Evolutionary conservation across 176 grass and related monocot species (phyloP), one percentile per base, ranked within the genome.

Genomic region (Alloteropsis semialata): DNA sequence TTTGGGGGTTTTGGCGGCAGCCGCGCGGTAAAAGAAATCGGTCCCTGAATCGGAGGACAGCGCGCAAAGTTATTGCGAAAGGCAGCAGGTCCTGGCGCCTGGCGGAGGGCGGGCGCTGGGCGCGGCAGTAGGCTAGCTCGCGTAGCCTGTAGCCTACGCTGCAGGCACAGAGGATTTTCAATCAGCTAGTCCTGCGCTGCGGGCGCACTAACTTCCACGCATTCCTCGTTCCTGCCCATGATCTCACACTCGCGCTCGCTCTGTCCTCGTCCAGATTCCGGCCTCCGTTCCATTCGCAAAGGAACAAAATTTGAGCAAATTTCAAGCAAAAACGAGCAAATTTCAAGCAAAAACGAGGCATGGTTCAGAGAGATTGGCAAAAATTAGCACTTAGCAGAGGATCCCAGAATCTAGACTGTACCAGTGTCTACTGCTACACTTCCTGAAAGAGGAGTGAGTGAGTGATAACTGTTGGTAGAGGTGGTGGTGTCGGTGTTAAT

Each of bases 1-100:
- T n/a, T n/a, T n/a, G n/a, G n/a, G n/a, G n/a, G n/a, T 84, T 65
- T 37, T 81, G 46, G 84, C 58, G 36, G 77, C 72, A 77, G 80
- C 17, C 72, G 14, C 42, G 30, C 56, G 55, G 86, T 83, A 59
- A 78, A 77, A 67, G 34, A 39, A 48, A 15, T 14, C 9, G n/a
- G 65, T 44, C 34, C 65, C 64, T 56, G 80, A 72, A 78, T 78
- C 30, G 55, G 43, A 56, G 50, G 69, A 49, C 77, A 75, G 54
- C 59, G 6, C 55, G 77, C 77, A 74, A 80, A 86, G 57, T 86
- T 64, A 80, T 72, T 18, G 84, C 67, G 32, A 86, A 79, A 71
- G 56, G 42, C 70, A 25, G 2, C n/a, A n/a, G n/a, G n/a, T n/a
- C n/a, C n/a, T n/a, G n/a, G n/a, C n/a, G 36, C 22, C 36, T 73